Conservation (phyloP, 208 protist species). For the Acanthamoeba healyi region DNA sequence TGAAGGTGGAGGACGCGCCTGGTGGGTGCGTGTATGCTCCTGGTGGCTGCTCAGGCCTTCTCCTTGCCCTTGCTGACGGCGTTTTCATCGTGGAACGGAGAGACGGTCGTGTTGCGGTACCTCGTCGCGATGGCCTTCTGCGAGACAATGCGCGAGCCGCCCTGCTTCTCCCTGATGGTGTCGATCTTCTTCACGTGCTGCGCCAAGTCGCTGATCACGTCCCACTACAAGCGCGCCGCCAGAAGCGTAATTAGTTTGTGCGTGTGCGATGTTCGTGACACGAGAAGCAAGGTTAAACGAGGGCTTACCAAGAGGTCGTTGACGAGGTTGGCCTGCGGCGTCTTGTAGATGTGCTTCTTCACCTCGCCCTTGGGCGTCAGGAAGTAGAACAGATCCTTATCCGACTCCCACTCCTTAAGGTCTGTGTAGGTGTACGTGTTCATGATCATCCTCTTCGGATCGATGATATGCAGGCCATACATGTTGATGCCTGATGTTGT, state of each 20-base stretch:
- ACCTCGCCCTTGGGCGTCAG: constrained; percentile 62
- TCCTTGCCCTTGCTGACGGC: constrained; percentile 5
- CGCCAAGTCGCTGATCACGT: constrained; percentile 52
- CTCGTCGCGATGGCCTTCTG: not conserved
- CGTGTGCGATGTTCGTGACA: too few species aligned
- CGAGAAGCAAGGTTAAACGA: too few species aligned
- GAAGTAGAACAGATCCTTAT: constrained; percentile 50
- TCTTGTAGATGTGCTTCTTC: constrained; percentile 61
- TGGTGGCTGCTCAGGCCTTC: not conserved
- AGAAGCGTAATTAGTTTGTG: too few species aligned
- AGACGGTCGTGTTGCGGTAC: not conserved
- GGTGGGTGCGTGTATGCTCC: too few species aligned
- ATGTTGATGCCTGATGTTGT: constrained; percentile 47
- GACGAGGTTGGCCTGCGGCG: constrained; percentile 43
- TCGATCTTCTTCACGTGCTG: constrained; percentile 66
- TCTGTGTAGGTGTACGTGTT: constrained; percentile 71
- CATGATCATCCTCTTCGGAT: constrained; percentile 62
- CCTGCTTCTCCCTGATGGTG: constrained; percentile 67
- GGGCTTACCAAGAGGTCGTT: constrained; percentile 36
- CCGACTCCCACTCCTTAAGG: constrained; percentile 63
- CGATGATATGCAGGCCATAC: constrained; percentile 66
- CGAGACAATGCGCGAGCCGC: not conserved
- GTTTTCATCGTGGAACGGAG: not conserved
- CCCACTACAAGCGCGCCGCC: too few species aligned
- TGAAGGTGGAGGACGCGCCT: not conserved